phyloP scores from a whole-genome alignment of 176 grass and related monocot species.

The Puya raimondii region DNA sequence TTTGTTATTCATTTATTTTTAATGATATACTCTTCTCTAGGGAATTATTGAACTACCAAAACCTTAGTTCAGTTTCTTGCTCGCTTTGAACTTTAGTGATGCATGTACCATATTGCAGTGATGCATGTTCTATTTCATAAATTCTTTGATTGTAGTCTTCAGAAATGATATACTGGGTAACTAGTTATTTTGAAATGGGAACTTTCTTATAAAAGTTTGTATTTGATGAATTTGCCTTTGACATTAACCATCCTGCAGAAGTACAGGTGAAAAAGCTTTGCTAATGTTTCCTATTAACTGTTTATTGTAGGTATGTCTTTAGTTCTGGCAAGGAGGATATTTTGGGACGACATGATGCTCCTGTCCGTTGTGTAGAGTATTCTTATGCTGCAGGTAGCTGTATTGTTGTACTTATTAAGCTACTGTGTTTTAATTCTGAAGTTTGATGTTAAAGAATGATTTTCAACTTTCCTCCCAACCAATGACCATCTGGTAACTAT shows the following conservation, averaged over 20 bases:
- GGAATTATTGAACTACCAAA: no score
- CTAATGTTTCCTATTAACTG: conserved; percentile 9
- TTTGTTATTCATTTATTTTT: no score
- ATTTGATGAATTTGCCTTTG: neutral
- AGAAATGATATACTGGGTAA: neutral
- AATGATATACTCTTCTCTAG: no score
- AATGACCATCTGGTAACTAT: no score
- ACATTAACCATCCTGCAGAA: neutral
- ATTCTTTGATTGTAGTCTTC: neutral
- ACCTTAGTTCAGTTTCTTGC: no score
- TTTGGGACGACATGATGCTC: conserved; percentile 78
- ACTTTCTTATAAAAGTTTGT: neutral
- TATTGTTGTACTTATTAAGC: conserved; percentile 2
- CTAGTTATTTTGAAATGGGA: neutral
- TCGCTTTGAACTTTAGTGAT: no score
- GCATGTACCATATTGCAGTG: no score
- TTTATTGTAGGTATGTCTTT: conserved; percentile 61
- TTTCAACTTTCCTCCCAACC: conserved; percentile 5
- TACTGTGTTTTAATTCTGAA: conserved; percentile 1
- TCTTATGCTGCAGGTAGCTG: conserved; percentile 85
- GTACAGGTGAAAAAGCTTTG: neutral
- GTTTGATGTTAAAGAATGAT: conserved; percentile 1
- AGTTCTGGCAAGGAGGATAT: conserved; percentile 75
- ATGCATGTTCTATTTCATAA: no score
- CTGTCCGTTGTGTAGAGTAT: conserved; percentile 92